Evolutionary conservation across 306 rosid species (phyloP).

Genomic region (Geum urbanum): DNA sequence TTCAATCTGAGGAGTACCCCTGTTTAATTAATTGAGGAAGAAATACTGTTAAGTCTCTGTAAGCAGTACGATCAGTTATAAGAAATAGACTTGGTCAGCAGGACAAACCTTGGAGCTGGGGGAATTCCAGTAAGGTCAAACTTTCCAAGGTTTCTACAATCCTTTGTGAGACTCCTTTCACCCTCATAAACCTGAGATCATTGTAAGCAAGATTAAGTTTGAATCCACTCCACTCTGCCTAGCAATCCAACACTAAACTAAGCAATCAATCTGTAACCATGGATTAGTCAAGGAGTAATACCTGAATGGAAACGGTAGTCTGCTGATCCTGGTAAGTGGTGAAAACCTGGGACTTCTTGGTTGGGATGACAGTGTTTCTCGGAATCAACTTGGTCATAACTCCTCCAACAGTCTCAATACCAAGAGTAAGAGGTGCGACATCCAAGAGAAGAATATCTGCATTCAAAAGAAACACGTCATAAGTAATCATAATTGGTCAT

Average conservation of each 20-base stretch:
- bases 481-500: background rate
- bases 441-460: slow-evolving; percentile 96
- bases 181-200: slow-evolving; percentile 78
- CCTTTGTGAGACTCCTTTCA: slow-evolving; percentile 99
- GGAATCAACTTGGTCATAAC: slow-evolving; percentile 99
- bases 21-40: slow-evolving; percentile 30
- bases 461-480: background rate
- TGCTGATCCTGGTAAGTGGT: slow-evolving; percentile 99
- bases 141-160: slow-evolving; percentile 92
- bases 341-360: slow-evolving; percentile 98
- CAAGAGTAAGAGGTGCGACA: slow-evolving; percentile 97
- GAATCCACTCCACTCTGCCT: background rate
- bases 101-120: slow-evolving; percentile 88
- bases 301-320: slow-evolving; percentile 99
- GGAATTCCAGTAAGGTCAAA: slow-evolving; percentile 90
- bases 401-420: slow-evolving; percentile 99
- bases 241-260: background rate
- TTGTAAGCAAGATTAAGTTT: slow-evolving; percentile 1
- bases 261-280: background rate
- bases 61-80: background rate
- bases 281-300: slow-evolving; percentile 10
- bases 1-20: slow-evolving; percentile 99
- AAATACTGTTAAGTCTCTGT: slow-evolving; percentile 10
- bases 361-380: slow-evolving; percentile 93
- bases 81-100: background rate